Evolutionary conservation across 2,329 filamentous ascomycete species (phyloP).

Genomic region (Diplodia seriata): DNA sequence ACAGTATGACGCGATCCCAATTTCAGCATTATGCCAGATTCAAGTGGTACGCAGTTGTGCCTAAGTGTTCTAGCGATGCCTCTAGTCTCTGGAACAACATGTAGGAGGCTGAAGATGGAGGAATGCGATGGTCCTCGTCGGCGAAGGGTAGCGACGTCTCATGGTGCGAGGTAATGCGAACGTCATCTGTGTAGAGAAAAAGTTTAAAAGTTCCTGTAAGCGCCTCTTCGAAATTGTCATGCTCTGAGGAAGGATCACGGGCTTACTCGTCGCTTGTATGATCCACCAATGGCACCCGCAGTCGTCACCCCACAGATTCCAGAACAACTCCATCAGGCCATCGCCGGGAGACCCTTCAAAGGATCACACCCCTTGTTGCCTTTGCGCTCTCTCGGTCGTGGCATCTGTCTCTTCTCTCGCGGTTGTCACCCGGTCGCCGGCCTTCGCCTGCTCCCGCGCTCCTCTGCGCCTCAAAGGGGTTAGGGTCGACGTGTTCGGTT

Average conservation of each 20-base stretch:
- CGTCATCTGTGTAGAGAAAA: background rate
- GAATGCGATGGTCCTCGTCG: background rate
- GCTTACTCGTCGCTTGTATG: slow-evolving; percentile 5
- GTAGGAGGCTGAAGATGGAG: background rate
- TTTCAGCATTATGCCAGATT: background rate
- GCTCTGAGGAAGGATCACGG: background rate
- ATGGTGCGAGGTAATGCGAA: background rate
- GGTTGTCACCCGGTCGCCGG: slow-evolving; percentile 12
- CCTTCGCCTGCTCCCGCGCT: background rate
- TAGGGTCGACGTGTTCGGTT: background rate
- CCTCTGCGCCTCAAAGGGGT: background rate
- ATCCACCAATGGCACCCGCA: background rate
- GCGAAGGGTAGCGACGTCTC: background rate
- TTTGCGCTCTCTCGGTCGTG: background rate
- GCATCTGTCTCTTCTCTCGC: slow-evolving; percentile 8
- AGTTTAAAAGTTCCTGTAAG: background rate
- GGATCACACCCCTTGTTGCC: background rate
- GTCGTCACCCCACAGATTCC: slow-evolving; percentile 29
- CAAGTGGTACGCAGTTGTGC: background rate
- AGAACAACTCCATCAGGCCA: slow-evolving; percentile 25
- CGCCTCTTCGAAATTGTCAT: background rate
- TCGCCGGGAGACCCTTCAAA: slow-evolving; percentile 1
- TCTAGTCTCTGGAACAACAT: background rate
- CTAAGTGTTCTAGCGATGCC: background rate
- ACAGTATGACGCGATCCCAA: background rate